Evolutionary conservation across 2,329 filamentous ascomycete genomes (phyloP).

Genomic region (Westerdykella aurantiaca): DNA sequence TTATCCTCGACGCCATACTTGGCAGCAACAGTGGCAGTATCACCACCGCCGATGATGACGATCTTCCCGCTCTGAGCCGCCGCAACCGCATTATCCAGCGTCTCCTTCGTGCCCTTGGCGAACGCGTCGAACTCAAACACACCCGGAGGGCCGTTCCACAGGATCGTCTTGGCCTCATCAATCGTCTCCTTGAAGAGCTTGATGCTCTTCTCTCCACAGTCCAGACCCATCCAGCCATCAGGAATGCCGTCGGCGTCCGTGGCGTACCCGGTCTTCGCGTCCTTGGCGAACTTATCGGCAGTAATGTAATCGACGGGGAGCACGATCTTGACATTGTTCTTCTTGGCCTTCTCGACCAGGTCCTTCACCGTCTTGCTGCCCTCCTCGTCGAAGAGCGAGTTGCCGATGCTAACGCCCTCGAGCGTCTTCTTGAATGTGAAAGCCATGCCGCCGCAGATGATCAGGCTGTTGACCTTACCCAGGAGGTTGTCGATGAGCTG

Average conservation of each 20-base stretch:
- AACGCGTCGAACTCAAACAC: constrained; percentile 98
- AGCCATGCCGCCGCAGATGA: constrained; percentile 97
- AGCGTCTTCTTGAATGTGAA: constrained; percentile 99
- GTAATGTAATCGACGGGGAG: constrained; percentile 94
- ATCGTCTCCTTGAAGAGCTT: constrained; percentile 87
- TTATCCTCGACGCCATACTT: constrained; percentile 96
- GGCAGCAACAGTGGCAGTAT: constrained; percentile 94
- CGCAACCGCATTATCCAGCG: constrained; percentile 78
- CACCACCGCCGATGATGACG: constrained; percentile 97
- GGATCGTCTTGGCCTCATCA: constrained; percentile 83
- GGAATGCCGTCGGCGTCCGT: constrained; percentile 86
- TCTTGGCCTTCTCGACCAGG: constrained; percentile 92
- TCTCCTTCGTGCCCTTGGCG: constrained; percentile 84
- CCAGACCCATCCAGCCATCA: constrained; percentile 96
- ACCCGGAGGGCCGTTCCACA: constrained; percentile 97
- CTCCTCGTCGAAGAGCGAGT: constrained; percentile 86
- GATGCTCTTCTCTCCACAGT: constrained; percentile 84
- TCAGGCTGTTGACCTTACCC: constrained; percentile 92
- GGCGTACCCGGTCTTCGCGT: constrained; percentile 74
- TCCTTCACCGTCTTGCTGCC: constrained; percentile 85
- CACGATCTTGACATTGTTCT: constrained; percentile 90
- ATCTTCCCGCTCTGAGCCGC: constrained; percentile 82
- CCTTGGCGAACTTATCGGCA: constrained; percentile 85
- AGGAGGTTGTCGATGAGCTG: constrained; percentile 98
- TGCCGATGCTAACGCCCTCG: constrained; percentile 80